A percentile compares a stretch with the other conserved stretches of the same genome.
phyloP scores from a whole-genome alignment of 192 early-diverging fungal species.

The Obelidium mucronatum region DNA sequence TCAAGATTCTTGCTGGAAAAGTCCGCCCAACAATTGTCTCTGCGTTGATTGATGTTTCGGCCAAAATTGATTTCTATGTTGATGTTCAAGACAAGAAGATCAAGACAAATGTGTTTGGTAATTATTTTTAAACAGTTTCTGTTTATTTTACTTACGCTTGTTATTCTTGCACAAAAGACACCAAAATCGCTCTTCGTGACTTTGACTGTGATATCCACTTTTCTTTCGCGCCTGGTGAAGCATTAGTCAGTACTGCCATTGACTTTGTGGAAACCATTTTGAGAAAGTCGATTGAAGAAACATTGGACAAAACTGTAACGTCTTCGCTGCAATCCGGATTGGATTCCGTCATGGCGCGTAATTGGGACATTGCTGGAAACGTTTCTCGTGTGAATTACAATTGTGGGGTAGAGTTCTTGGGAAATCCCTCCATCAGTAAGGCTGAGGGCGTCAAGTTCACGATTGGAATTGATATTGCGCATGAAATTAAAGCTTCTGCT shows the following conservation, averaged over 20 bases:
- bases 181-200: neutral
- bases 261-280: no score
- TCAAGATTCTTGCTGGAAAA: slow-evolving; percentile 3
- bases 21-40: neutral
- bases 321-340: no score
- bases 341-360: neutral
- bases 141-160: neutral
- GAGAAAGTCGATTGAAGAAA: no score
- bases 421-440: neutral
- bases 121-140: neutral
- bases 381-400: slow-evolving; percentile 8
- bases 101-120: slow-evolving; percentile 27
- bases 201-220: neutral
- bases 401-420: slow-evolving; percentile 2
- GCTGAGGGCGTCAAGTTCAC: neutral
- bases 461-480: neutral
- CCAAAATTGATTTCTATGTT: slow-evolving; percentile 9
- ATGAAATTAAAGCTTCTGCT: neutral
- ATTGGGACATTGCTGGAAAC: slow-evolving; percentile 22
- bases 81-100: neutral
- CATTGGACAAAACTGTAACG: no score
- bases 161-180: no score
- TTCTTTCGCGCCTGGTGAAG: no score
- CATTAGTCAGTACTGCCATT: no score
- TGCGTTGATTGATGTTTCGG: slow-evolving; percentile 18